Percentiles rank a stretch among this genome's conserved stretches.
Conservation (phyloP, 108 stramenopile genomes). For the Nannochloropsis gaditana region DNA sequence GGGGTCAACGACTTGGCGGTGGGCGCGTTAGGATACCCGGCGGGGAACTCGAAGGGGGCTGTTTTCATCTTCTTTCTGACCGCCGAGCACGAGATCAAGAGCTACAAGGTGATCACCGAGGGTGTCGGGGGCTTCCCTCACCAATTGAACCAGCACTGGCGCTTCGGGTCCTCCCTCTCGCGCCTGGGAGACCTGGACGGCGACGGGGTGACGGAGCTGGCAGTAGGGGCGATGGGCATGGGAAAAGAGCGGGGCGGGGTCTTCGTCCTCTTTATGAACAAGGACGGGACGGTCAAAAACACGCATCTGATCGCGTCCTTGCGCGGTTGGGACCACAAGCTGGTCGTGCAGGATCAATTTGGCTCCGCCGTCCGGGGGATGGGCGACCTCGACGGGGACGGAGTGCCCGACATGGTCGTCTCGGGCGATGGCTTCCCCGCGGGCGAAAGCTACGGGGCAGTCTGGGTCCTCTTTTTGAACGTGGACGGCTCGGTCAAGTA, state of each 20-base stretch:
- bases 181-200: background rate
- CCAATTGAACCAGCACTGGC: background rate
- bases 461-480: conserved; percentile 7
- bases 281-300: background rate
- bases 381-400: conserved; percentile 9
- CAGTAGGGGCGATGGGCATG: background rate
- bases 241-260: background rate
- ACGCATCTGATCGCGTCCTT: background rate
- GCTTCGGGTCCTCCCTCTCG: conserved; percentile 8
- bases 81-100: background rate
- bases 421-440: background rate
- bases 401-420: background rate
- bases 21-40: background rate
- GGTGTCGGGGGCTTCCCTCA: background rate
- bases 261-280: background rate
- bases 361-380: background rate
- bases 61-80: background rate
- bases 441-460: background rate
- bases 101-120: background rate
- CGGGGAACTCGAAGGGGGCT: background rate
- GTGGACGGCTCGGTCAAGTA: conserved; percentile 10
- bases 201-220: background rate
- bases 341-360: conserved; percentile 20
- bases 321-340: background rate
- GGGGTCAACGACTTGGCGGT: conserved; percentile 6